Evolutionary conservation across 140 eudicot genomes (phyloP).

Genomic region (Oenanthe javanica): DNA sequence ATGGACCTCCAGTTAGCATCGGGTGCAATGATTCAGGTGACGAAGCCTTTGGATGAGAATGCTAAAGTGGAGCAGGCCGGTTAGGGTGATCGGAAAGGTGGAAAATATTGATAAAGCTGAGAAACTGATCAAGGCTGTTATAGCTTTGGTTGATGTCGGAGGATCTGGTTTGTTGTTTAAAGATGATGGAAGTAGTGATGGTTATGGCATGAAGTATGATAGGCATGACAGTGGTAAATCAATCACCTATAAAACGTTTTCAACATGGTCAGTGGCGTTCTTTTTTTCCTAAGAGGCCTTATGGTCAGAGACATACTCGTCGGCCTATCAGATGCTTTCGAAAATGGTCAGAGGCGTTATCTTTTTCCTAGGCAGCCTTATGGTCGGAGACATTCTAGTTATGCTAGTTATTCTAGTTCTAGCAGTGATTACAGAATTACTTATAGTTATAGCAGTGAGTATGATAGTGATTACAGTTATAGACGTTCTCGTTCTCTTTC

Average conservation of each 20-base stretch:
- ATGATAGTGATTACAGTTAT: no score
- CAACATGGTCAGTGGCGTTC: not conserved
- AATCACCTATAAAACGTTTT: no score
- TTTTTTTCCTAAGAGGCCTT: not conserved
- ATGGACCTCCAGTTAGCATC: not conserved
- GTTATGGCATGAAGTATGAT: not conserved
- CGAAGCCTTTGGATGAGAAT: not conserved
- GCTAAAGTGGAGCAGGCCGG: not conserved
- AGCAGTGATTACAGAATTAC: no score
- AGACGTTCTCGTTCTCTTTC: no score
- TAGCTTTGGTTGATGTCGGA: not conserved
- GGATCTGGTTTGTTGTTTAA: not conserved
- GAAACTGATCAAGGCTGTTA: not conserved
- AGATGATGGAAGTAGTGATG: not conserved
- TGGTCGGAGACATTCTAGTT: no score
- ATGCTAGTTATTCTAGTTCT: no score
- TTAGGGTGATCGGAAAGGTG: not conserved
- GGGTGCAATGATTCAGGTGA: not conserved
- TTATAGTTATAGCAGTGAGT: no score
- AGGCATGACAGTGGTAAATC: not conserved
- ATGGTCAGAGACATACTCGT: no score
- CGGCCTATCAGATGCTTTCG: no score
- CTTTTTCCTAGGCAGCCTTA: no score
- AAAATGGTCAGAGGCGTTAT: not conserved
- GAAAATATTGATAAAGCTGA: not conserved